Evolutionary conservation across 345 rosid species (phyloP).

Genomic region (Syzygium aromaticum): DNA sequence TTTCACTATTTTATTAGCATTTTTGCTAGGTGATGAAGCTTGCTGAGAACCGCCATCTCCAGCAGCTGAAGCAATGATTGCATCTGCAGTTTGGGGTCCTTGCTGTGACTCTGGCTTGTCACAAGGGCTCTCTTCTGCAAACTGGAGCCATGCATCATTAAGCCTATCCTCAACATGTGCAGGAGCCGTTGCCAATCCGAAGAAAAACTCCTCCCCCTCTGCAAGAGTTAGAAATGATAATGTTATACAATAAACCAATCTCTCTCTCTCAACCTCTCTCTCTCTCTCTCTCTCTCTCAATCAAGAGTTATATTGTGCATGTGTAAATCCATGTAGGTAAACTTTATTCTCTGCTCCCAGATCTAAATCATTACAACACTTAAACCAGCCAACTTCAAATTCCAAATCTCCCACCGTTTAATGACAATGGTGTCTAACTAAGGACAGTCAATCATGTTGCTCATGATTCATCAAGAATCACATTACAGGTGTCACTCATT

Average conservation of each 20-base stretch:
- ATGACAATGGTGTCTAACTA: background rate
- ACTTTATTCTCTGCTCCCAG: background rate
- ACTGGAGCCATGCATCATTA: conserved; percentile 87
- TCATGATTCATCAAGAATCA: background rate
- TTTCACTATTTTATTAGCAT: conserved; percentile 13
- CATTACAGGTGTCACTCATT: background rate
- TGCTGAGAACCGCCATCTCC: conserved; percentile 49
- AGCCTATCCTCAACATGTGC: conserved; percentile 92
- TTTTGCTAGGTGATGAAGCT: conserved; percentile 14
- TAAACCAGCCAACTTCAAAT: background rate
- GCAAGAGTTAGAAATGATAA: conserved; percentile 6
- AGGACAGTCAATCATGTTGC: background rate
- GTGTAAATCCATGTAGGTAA: background rate
- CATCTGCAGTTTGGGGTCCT: conserved; percentile 30
- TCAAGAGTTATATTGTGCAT: background rate
- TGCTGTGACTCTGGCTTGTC: conserved; percentile 23
- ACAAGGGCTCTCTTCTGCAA: conserved; percentile 58
- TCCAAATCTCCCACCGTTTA: background rate
- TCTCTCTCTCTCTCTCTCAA: background rate
- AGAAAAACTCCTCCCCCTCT: conserved; percentile 63
- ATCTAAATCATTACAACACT: background rate
- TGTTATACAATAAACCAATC: background rate
- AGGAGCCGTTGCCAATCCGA: conserved; percentile 96
- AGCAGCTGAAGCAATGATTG: conserved; percentile 33
- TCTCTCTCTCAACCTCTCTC: background rate